phyloP scores from a whole-genome alignment of 345 rosid species.

The Pelargonium nanum region DNA sequence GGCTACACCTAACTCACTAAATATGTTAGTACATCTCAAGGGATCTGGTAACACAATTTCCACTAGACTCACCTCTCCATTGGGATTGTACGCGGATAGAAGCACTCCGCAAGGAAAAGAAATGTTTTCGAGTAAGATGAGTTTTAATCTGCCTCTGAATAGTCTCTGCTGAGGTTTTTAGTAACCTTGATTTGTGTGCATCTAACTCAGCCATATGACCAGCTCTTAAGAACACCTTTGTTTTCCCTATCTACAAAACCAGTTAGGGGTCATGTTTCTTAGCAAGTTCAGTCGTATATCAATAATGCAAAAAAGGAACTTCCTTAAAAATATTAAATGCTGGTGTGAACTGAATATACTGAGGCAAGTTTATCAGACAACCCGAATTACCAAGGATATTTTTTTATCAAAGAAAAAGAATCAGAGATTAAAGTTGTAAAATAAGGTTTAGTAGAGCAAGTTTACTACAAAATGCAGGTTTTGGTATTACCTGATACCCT shows the following conservation, averaged over 20 bases:
- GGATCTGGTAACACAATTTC: neutral
- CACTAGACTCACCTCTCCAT: conserved; percentile 60
- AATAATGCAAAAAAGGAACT: neutral
- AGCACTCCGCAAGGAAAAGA: conserved; percentile 30
- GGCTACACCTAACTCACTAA: neutral
- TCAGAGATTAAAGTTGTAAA: no score
- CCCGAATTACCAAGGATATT: no score
- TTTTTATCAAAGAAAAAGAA: no score
- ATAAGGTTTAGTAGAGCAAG: no score
- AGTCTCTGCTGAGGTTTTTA: conserved; percentile 48
- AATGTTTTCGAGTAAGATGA: conserved; percentile 35
- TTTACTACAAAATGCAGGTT: no score
- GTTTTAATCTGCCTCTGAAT: conserved; percentile 48
- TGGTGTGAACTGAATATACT: neutral
- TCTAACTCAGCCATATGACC: conserved; percentile 81
- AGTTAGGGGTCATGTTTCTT: conserved; percentile 4
- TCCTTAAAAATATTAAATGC: neutral
- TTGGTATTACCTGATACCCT: neutral
- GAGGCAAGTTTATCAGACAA: no score
- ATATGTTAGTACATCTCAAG: neutral
- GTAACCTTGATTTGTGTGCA: conserved; percentile 41
- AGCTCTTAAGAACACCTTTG: conserved; percentile 63
- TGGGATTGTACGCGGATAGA: conserved; percentile 57
- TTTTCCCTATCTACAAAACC: conserved; percentile 62
- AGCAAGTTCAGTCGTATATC: conserved; percentile 4